phyloP scores from a whole-genome alignment of 1,284 basidiomycete species.

The Sparassis latifolia region DNA sequence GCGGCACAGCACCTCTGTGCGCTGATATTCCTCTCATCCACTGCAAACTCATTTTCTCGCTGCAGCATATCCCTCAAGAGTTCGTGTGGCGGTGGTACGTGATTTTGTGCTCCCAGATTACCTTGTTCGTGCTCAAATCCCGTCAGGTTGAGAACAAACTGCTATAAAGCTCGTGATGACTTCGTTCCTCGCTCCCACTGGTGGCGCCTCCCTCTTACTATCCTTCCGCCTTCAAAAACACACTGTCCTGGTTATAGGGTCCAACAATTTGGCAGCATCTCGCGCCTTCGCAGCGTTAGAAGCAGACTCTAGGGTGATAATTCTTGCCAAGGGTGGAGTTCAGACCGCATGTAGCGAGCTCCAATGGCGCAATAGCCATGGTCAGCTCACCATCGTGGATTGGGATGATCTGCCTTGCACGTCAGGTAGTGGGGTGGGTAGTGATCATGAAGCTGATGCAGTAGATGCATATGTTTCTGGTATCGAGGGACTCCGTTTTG shows the following conservation, averaged over 20 bases:
- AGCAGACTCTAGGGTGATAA: conserved; percentile 68
- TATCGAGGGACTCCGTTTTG: conserved; percentile 39
- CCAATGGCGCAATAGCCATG: conserved; percentile 49
- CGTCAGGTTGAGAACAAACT: too few species aligned
- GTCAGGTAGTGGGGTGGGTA: conserved; percentile 18
- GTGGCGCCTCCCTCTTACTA: conserved; percentile 74
- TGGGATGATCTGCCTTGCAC: conserved; percentile 41
- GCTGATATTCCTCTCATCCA: too few species aligned
- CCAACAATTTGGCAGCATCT: conserved; percentile 71
- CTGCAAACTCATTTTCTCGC: too few species aligned
- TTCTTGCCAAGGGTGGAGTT: conserved; percentile 49
- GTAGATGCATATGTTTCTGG: conserved; percentile 42
- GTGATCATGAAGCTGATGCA: conserved; percentile 33
- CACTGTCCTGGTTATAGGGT: conserved; percentile 68
- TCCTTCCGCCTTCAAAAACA: conserved; percentile 60
- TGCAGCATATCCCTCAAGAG: too few species aligned
- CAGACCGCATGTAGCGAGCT: conserved; percentile 64
- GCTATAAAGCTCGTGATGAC: conserved; percentile 10
- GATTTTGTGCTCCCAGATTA: too few species aligned
- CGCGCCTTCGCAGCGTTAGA: conserved; percentile 81
- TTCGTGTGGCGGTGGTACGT: too few species aligned
- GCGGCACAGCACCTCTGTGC: too few species aligned
- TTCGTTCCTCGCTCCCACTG: conserved; percentile 34
- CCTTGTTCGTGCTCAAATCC: too few species aligned
- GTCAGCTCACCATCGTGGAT: conserved; percentile 52